Conservation (phyloP, 2,329 filamentous ascomycete genomes). For the Pestalotiopsis sp. region DNA sequence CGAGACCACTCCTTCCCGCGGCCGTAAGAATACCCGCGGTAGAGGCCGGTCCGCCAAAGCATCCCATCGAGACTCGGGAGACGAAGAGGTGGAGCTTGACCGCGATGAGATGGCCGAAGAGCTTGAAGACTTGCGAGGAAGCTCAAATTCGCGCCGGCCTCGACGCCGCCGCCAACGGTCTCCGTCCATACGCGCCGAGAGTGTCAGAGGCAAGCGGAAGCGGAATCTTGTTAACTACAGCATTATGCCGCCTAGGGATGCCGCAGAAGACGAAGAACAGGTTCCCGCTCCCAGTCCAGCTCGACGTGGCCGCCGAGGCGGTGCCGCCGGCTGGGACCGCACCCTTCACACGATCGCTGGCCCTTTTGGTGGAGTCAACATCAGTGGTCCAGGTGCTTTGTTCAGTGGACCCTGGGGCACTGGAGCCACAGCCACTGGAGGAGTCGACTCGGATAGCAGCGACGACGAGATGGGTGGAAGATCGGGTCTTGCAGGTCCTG, state of each 20-base stretch:
- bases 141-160: conserved; percentile 55
- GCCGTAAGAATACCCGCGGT: conserved; percentile 41
- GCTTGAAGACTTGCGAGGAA: conserved; percentile 62
- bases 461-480: conserved; percentile 84
- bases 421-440: conserved; percentile 62
- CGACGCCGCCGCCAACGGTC: conserved; percentile 37
- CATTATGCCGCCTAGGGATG: conserved; percentile 74
- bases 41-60: conserved; percentile 47
- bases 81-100: conserved; percentile 58
- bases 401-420: conserved; percentile 76
- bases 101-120: conserved; percentile 69
- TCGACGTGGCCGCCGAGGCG: conserved; percentile 67
- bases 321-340: conserved; percentile 70
- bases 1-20: conserved; percentile 54
- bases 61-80: conserved; percentile 58
- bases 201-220: conserved; percentile 51
- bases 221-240: conserved; percentile 81
- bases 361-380: conserved; percentile 80
- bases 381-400: conserved; percentile 69
- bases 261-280: conserved; percentile 74
- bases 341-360: conserved; percentile 88
- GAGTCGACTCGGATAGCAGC: conserved; percentile 92
- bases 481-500: conserved; percentile 42
- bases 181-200: conserved; percentile 59
- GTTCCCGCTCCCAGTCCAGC: conserved; percentile 70